Percentiles rank a stretch among this genome's conserved stretches.
Evolutionary conservation across 306 rosid genomes (phyloP).

Genomic region (Cyamopsis tetragonoloba): DNA sequence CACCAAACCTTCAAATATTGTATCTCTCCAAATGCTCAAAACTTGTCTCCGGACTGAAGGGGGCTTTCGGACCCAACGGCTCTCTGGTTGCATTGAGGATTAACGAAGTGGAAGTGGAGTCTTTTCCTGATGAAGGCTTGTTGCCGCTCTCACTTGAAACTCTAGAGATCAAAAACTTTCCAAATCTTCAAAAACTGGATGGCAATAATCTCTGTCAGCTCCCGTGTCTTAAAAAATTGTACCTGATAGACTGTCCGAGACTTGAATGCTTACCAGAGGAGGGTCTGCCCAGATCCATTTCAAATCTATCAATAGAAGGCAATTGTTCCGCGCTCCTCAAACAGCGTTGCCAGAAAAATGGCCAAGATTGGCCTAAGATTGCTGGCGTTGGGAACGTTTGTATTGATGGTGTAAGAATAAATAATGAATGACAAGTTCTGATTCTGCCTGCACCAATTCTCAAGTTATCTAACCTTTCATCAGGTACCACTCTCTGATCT

Average conservation of each 20-base stretch:
- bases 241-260: rapidly evolving
- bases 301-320: rapidly evolving
- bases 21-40: not conserved
- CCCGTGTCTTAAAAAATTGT: not conserved
- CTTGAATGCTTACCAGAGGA: slow-evolving; percentile 26
- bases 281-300: slow-evolving; percentile 19
- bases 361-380: slow-evolving; percentile 36
- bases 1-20: not conserved
- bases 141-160: not conserved
- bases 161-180: rapidly evolving
- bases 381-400: not conserved
- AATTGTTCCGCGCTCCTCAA: not conserved
- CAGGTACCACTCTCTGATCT: too few species aligned
- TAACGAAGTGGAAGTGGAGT: not conserved
- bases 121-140: slow-evolving; percentile 16
- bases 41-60: not conserved
- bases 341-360: not conserved
- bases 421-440: too few species aligned
- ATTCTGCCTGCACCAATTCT: too few species aligned
- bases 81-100: not conserved
- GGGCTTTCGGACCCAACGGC: not conserved
- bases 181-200: slow-evolving; percentile 13
- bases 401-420: too few species aligned
- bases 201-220: slow-evolving; percentile 12
- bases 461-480: too few species aligned